Base-by-base conservation (phyloP, 208 protist genomes). In the Crithidia sp. region DNA sequence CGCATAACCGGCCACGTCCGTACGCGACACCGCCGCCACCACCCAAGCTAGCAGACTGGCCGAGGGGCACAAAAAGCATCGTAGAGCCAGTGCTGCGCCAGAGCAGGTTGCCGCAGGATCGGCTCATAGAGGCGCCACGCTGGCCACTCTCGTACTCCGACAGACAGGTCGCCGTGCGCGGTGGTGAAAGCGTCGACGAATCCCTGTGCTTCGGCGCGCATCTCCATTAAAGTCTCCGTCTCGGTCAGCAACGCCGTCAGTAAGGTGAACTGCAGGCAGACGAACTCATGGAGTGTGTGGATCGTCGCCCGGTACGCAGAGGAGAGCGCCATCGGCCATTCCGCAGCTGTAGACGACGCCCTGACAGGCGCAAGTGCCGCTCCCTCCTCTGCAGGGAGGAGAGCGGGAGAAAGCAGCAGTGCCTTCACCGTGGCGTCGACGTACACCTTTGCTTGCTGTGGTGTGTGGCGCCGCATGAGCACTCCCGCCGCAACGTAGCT, bases 71-170 rank as follows among this genome's bases (percentile, higher is more conserved):
- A 84, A 55, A 7, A 88, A 63, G 82, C 80, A 12, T 64, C 54
- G 47, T 67, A 57, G 47, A 87, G 71, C 85, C 85, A 90, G 17
- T 17, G n/a, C 4, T 65, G 28, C 4, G 71, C 79, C 14, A 90
- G 41, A 12, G 70, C 59, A 6, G 71, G 74, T 17, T 64, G 40
- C 3, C 49, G 56, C n/a, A 77, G 62, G 14, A 77, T 54, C 6
- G 62, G 56, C 45, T 7, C 16, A 16, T 65, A 69, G 41, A 77
- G 49, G 9, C 45, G 54, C 72, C 72, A 77, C 55, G 65, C 72
- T 12, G 64, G 72, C 43, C 55, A 43, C 53, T 71, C 55, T 45
- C 67, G 55, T 17, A 71, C 55, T n/a, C 39, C 10, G 2, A 44
- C 55, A 4, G 47, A 36, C 2, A 53, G 45, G 13, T 7, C 37